Evolutionary conservation across 2,329 filamentous ascomycete genomes (phyloP), one percentile per base, ranked within the genome.

Genomic region (Stagonosporopsis rhizophila): DNA sequence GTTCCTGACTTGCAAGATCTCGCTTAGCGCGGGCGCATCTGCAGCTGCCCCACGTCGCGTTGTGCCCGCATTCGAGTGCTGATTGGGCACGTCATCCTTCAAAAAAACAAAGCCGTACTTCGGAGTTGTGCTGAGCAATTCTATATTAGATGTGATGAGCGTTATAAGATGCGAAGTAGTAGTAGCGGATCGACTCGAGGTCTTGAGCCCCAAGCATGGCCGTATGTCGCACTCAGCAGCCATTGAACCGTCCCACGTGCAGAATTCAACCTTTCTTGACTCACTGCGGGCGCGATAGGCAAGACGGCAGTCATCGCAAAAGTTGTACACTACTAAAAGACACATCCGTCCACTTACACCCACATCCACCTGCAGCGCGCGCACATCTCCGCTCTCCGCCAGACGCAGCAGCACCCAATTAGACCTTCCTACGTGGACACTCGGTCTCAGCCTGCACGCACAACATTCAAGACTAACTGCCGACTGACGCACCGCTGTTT

Each of bases 261-360:
- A 52, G n/a, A 49, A 39, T 40, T 23, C 64, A 52, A 65, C 65
- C 66, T 68, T 68, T 69, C 67, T 50, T 66, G 67, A 68, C 65
- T 66, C 66, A 66, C 61, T 55, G 52, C 56, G 61, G 55, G 59
- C 60, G 41, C 57, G 34, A 22, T 52, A 52, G 37, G 47, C 54
- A 52, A 46, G 47, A 61, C 42, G 44, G 37, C 46, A 51, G 47
- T 56, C 53, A 45, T 56, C 44, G 48, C 60, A 68, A 67, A 54
- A 64, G 59, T 53, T 63, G 61, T 63, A 69, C 69, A 71, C 62
- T 45, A 64, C 65, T 51, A 69, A 70, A 72, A 70, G 60, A 73
- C 68, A 71, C 63, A 72, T 67, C 57, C 51, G 50, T 53, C 59
- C 61, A 59, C 64, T 45, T 53, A 49, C 58, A 58, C 52, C 61